Percentiles rank a stretch among this genome's conserved stretches.
Conservation (phyloP, 2,329 filamentous ascomycete genomes). For the Ceratocystis colombiana region DNA sequence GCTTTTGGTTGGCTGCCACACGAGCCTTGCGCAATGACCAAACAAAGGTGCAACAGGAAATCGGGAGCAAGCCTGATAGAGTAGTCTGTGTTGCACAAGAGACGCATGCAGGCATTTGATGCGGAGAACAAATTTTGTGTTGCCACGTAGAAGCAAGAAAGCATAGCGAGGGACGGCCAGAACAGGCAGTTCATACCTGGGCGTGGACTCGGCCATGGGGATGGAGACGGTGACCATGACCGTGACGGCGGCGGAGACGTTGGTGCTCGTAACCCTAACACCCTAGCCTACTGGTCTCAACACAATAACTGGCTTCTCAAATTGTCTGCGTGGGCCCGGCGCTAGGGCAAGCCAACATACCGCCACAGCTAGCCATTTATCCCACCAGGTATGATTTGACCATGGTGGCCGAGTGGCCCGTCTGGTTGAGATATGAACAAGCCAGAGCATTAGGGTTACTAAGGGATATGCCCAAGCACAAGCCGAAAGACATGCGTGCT, state of each 20-base stretch:
- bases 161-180: too few relatives aligned
- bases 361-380: too few relatives aligned
- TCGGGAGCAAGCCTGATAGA: slow-evolving; percentile 1
- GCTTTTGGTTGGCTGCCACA: slow-evolving; percentile 2
- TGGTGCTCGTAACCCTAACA: too few relatives aligned
- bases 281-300: too few relatives aligned
- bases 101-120: neutral
- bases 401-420: too few relatives aligned
- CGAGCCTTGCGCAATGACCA: neutral
- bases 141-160: neutral
- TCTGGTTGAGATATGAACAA: neutral
- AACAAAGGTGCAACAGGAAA: neutral
- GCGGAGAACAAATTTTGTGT: slow-evolving; percentile 3
- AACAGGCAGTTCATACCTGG: too few relatives aligned
- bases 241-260: neutral
- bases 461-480: neutral
- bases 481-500: neutral
- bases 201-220: too few relatives aligned
- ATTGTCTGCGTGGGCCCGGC: too few relatives aligned
- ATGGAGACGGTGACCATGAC: neutral
- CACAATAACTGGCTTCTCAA: too few relatives aligned
- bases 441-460: neutral
- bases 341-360: too few relatives aligned
- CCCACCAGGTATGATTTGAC: too few relatives aligned
- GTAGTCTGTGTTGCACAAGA: neutral